These are phyloP conservation scores for Cutaneotrichosporon curvatum DNA, from an alignment of 1,284 basidiomycete genomes.

Conservation along the genomic window DNA sequence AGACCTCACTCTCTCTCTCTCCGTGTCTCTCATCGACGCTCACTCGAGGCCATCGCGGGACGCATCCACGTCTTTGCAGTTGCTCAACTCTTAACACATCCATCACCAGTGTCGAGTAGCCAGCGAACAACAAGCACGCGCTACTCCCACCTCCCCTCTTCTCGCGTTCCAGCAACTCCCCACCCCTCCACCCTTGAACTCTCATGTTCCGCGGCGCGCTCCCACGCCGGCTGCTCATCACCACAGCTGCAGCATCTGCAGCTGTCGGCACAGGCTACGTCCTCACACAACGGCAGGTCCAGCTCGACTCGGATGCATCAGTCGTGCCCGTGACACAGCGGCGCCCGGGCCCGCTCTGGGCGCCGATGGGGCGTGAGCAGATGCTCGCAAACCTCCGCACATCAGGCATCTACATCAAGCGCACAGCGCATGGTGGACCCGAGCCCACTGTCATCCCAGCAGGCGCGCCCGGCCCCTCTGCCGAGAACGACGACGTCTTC, in stretches of 20 bases:
- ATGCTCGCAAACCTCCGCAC: conserved; percentile 48
- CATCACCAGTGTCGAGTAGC: too few relatives aligned
- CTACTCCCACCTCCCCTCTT: not conserved
- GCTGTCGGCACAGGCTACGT: not conserved
- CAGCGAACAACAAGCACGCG: too few relatives aligned
- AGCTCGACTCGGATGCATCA: conserved; percentile 1
- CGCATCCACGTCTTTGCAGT: too few relatives aligned
- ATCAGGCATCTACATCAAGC: conserved; percentile 37
- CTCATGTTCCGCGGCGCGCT: conserved; percentile 4
- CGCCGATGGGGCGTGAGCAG: conserved; percentile 47
- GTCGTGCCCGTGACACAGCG: conserved; percentile 21
- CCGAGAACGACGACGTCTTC: conserved; percentile 57
- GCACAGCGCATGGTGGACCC: conserved; percentile 31
- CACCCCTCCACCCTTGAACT: not conserved
- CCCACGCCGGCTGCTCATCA: not conserved
- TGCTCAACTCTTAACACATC: too few relatives aligned
- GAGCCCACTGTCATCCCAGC: conserved; percentile 27
- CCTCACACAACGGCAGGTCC: not conserved
- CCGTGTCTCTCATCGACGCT: too few relatives aligned
- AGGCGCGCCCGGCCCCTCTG: conserved; percentile 19
- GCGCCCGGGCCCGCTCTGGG: conserved; percentile 47
- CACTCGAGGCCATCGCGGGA: too few relatives aligned
- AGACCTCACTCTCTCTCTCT: too few relatives aligned
- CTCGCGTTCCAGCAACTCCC: not conserved
- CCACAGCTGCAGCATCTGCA: not conserved